Evolutionary conservation across 257 asterid genomes (phyloP).

Genomic region (Solanum bukasovii): DNA sequence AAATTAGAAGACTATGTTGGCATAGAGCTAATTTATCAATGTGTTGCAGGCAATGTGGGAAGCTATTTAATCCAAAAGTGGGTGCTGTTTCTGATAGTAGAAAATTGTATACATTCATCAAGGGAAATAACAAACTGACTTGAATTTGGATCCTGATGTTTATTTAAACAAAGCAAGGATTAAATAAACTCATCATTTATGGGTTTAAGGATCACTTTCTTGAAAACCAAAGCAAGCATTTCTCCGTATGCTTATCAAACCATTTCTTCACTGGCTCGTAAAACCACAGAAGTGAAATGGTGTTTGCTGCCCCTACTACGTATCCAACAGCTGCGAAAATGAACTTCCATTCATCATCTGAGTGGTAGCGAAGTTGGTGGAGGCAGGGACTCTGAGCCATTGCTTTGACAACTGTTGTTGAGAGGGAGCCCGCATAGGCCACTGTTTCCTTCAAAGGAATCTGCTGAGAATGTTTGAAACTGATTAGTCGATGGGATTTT

Average conservation of each 20-base stretch:
- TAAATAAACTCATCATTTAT: not conserved
- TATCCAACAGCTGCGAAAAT: slow-evolving; percentile 44
- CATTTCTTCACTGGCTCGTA: slow-evolving; percentile 33
- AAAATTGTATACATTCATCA: not conserved
- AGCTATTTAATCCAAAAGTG: slow-evolving; percentile 53
- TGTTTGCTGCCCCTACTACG: slow-evolving; percentile 42
- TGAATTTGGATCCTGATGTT: not conserved
- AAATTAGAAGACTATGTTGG: not conserved
- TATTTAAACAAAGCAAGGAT: not conserved
- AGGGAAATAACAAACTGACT: not conserved
- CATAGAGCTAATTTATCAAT: not conserved
- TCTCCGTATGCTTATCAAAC: slow-evolving; percentile 17
- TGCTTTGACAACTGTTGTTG: slow-evolving; percentile 9
- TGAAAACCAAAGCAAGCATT: not conserved
- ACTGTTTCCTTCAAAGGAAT: slow-evolving; percentile 31
- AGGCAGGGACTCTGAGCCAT: not conserved
- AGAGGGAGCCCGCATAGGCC: slow-evolving; percentile 44
- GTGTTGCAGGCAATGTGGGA: slow-evolving; percentile 60
- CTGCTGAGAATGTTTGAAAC: slow-evolving; percentile 24
- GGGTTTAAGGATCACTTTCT: not conserved
- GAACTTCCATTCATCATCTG: slow-evolving; percentile 2
- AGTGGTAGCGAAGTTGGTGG: not conserved
- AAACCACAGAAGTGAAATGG: slow-evolving; percentile 41
- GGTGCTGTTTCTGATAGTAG: not conserved
- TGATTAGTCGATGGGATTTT: slow-evolving; percentile 34